Base-by-base conservation (phyloP, 768 basidiomycete genomes). In the Mrakia gelida region DNA sequence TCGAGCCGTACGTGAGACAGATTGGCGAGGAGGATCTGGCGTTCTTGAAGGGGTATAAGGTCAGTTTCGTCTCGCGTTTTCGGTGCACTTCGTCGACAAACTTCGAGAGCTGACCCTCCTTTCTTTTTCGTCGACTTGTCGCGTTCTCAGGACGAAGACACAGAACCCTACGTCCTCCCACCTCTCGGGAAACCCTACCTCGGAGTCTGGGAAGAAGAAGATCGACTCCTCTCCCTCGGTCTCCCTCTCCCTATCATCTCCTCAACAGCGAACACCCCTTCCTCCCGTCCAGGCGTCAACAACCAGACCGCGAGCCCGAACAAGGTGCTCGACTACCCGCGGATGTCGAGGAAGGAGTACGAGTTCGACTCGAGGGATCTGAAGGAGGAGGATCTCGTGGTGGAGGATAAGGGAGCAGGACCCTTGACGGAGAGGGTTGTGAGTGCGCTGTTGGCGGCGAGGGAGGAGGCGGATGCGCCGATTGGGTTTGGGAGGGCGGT, bases 11-110 rank as follows among this genome's bases (percentile, higher is more conserved):
- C 87, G 87, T 95, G 82, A 90, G 95, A 72, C 89, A 89, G 32
- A 90, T 98, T 63, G 91, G 91, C 80, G 97, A 98, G 85, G 97
- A 98, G 84, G 97, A 99, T 82, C 86, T 98, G 41, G 96, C 96
- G 3, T 95, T 94, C 84, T 87, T 99, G 45, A 79, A 79, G 73
- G 92, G 93, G 79, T 92, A 92, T 81, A 91, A 91, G 16, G 92
- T 89, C 63, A 67, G 85, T 26, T 16, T 32, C 26, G 23, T 5
- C 26, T 59, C n/a, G 6, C 26, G 7, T 28, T 18, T 70, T 65
- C n/a, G n/a, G n/a, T n/a, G n/a, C n/a, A n/a, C n/a, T n/a, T n/a
- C n/a, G n/a, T n/a, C n/a, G n/a, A n/a, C n/a, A 28, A 30, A 26
- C 13, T n/a, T 76, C 26, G 62, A 34, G 15, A 34, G 45, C 6